Percentiles rank a stretch among this genome's conserved stretches.
Evolutionary conservation across 2,329 filamentous ascomycete genomes (phyloP).

Genomic region (Aspergillus pseudoviridinutans): DNA sequence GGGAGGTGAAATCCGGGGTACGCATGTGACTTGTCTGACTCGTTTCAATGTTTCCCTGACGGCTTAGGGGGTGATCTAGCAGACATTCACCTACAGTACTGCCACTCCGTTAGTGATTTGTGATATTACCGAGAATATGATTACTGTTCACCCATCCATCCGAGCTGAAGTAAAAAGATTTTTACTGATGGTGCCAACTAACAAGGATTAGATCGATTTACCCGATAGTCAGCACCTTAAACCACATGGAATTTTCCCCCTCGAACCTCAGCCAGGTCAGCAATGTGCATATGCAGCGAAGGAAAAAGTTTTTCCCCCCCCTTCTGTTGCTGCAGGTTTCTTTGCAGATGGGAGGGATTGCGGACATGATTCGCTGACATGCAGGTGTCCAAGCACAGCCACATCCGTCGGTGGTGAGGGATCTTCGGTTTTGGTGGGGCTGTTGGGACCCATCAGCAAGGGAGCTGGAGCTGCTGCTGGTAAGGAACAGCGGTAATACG

Average conservation of each 20-base stretch:
- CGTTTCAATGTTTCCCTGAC: not conserved
- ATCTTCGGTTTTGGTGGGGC: not conserved
- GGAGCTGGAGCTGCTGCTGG: not conserved
- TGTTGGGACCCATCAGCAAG: not conserved
- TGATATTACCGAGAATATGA: not conserved
- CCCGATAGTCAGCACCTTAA: not conserved
- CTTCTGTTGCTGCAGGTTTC: not conserved
- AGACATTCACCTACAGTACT: not conserved
- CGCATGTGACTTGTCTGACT: not conserved
- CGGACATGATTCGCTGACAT: not conserved
- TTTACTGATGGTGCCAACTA: not conserved
- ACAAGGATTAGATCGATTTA: not conserved
- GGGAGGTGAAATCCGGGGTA: not conserved
- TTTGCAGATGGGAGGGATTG: not conserved
- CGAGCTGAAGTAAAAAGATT: not conserved
- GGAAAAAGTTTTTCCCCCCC: constrained; percentile 1
- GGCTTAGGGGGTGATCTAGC: not conserved
- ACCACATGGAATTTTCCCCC: constrained; percentile 3
- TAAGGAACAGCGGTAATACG: not conserved
- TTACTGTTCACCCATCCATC: not conserved
- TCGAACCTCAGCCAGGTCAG: not conserved
- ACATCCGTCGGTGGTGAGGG: not conserved
- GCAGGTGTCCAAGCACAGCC: not conserved
- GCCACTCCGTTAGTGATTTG: not conserved
- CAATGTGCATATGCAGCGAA: constrained; percentile 4